Evolutionary conservation across 805 yeast species (phyloP), one percentile per base, ranked within the genome.

Genomic region (Spathaspora gorwiae): DNA sequence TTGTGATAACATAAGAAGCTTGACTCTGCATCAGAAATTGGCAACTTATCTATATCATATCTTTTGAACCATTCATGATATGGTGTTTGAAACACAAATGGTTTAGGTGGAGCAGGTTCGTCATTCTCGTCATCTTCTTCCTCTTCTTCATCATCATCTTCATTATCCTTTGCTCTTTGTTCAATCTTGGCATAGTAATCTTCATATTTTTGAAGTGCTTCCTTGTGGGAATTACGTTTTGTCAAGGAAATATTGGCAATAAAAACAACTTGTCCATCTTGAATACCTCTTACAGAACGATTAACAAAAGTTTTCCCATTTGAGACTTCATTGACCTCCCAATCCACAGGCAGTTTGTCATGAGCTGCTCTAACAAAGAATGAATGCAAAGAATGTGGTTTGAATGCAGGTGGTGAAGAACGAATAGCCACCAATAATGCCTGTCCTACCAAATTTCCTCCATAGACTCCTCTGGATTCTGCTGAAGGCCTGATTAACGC

Each of bases 241-340:
- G 75, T 64, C 37, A 70, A 57, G 6, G 73, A 68, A 6, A 67
- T 48, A 26, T 62, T 62, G 33, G 68, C 66, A 26, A 57, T 48
- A 40, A 51, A 60, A 46, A 45, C 56, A 19, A 61, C 48, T n/a
- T 52, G 51, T 6, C 62, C 67, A 9, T 55, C 42, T 47, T 63
- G 70, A 14, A 38, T 30, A 1, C 60, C 75, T 13, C 54, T 49
- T 7, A 68, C 50, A 12, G 53, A 51, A 19, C 73, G 54, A 47
- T 62, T 68, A 42, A 62, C 59, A 47, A 70, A 71, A 42, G 51
- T 67, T 26, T 59, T 65, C 1, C 75, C 76, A 44, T 61, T 60
- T 43, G 68, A 61, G 6, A 62, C 56, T 14, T 48, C 51, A 11
- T 65, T 65, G 9, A 65, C 64, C 34, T 57, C 51, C 73, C 73